Evolutionary conservation across 2,329 filamentous ascomycete genomes (phyloP).

Genomic region (Trichoderma pleuroti): DNA sequence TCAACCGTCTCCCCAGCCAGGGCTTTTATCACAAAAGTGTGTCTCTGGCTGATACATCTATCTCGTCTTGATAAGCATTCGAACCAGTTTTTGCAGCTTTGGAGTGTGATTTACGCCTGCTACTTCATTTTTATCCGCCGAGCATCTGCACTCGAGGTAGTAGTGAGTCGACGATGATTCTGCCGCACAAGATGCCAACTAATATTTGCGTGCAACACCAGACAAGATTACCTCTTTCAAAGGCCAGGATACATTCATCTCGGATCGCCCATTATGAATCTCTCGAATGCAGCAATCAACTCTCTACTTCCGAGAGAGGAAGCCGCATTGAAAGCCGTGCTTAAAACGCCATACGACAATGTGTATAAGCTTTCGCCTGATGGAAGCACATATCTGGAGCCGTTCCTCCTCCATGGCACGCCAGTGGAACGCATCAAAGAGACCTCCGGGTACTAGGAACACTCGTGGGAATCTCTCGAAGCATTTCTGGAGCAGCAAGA

Average conservation of each 20-base stretch:
- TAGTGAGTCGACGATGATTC: not conserved
- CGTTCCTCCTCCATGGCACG: constrained; percentile 26
- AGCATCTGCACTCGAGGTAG: not conserved
- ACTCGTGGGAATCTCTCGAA: constrained; percentile 31
- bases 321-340: not conserved
- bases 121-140: not conserved
- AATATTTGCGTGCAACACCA: not conserved
- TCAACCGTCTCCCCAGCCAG: not conserved
- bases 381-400: constrained; percentile 26
- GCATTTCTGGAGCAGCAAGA: constrained; percentile 28
- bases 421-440: constrained; percentile 32
- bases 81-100: not conserved
- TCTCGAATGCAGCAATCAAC: not conserved
- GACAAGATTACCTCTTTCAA: not conserved
- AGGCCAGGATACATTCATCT: not conserved
- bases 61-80: not conserved
- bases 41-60: not conserved
- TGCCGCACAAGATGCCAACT: not conserved
- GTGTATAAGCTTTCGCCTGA: constrained; percentile 20
- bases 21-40: not conserved
- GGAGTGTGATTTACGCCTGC: not conserved
- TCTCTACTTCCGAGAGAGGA: not conserved
- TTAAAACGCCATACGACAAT: not conserved
- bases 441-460: constrained; percentile 30
- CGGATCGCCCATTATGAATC: not conserved